Conservation (phyloP, 2,329 filamentous ascomycete genomes). For the Aspergillus carbonarius region DNA sequence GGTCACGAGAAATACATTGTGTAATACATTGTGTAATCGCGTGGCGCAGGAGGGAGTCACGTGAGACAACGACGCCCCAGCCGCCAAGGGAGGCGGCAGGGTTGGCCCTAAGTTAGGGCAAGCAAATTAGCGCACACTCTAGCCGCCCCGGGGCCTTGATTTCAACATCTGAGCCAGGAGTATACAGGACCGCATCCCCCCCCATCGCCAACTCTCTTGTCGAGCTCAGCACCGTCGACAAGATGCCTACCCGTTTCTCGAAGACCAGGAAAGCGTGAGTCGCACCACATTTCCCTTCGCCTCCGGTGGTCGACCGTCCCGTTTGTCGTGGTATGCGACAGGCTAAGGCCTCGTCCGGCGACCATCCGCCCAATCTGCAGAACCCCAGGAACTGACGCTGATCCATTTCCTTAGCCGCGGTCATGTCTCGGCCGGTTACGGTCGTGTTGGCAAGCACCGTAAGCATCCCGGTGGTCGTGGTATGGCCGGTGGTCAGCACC, state of each 20-base stretch:
- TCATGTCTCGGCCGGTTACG: constrained; percentile 97
- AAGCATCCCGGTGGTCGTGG: constrained; percentile 79
- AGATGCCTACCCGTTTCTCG: constrained; percentile 53
- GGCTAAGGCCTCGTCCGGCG: background rate
- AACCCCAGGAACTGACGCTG: constrained; percentile 12
- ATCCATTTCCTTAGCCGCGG: constrained; percentile 66
- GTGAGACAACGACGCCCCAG: background rate
- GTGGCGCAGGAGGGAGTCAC: background rate
- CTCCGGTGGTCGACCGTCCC: constrained; percentile 15
- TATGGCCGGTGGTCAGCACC: constrained; percentile 99
- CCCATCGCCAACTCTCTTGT: constrained; percentile 41
- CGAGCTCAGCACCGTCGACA: constrained; percentile 43
- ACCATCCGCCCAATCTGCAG: background rate
- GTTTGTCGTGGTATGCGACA: constrained; percentile 15
- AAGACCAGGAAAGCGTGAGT: constrained; percentile 53
- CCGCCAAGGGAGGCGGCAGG: constrained; percentile 16
- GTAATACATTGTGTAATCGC: background rate
- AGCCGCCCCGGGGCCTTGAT: constrained; percentile 33
- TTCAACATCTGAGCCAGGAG: constrained; percentile 37
- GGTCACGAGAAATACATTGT: background rate
- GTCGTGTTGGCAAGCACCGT: constrained; percentile 98
- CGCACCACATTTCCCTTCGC: constrained; percentile 23
- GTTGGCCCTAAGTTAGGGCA: constrained; percentile 36
- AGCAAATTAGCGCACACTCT: constrained; percentile 43
- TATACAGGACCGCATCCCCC: constrained; percentile 31